These are phyloP conservation scores for Cystobasidium ongulense DNA, from an alignment of 768 basidiomycete genomes.

Conservation along the genomic window DNA sequence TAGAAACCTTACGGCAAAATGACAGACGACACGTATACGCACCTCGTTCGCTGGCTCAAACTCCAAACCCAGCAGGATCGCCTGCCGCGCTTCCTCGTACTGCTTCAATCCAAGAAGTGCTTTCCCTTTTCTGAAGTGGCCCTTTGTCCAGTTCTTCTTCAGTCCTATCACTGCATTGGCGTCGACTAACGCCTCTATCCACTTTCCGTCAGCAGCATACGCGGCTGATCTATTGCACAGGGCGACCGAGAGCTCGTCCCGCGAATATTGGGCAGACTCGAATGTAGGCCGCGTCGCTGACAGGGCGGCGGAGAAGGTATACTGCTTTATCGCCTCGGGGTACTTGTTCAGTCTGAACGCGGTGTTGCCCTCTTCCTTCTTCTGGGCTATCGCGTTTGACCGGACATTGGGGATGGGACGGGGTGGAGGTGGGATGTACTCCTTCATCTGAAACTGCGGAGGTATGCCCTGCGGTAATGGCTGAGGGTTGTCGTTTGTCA, in stretches of 20 bases:
- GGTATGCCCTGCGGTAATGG: constrained; percentile 20
- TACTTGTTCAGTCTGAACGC: constrained; percentile 71
- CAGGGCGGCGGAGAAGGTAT: constrained; percentile 66
- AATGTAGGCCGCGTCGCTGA: constrained; percentile 77
- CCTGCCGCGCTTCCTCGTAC: constrained; percentile 68
- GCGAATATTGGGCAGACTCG: constrained; percentile 71
- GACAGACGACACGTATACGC: constrained; percentile 34
- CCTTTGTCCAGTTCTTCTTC: constrained; percentile 85
- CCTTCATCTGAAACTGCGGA: constrained; percentile 26
- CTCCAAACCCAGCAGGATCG: constrained; percentile 70
- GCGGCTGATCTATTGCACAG: constrained; percentile 88
- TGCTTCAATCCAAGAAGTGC: constrained; percentile 67
- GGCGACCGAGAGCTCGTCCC: constrained; percentile 83
- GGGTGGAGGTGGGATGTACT: constrained; percentile 38
- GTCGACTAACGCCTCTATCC: constrained; percentile 68
- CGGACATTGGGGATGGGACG: constrained; percentile 37
- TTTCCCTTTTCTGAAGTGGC: constrained; percentile 87
- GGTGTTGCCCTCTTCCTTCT: constrained; percentile 94
- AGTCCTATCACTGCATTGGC: constrained; percentile 81
- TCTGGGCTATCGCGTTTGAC: constrained; percentile 52
- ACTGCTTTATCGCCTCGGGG: constrained; percentile 64
- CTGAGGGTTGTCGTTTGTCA: constrained; percentile 17
- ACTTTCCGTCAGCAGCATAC: constrained; percentile 66
- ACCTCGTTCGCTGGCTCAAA: constrained; percentile 68
- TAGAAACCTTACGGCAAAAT: neutral